A percentile compares a stretch with the other conserved stretches of the same genome.
These are phyloP conservation scores for Hyphochytrium catenoides DNA, from an alignment of 352 stramenopile genomes.

Conservation along the genomic window DNA sequence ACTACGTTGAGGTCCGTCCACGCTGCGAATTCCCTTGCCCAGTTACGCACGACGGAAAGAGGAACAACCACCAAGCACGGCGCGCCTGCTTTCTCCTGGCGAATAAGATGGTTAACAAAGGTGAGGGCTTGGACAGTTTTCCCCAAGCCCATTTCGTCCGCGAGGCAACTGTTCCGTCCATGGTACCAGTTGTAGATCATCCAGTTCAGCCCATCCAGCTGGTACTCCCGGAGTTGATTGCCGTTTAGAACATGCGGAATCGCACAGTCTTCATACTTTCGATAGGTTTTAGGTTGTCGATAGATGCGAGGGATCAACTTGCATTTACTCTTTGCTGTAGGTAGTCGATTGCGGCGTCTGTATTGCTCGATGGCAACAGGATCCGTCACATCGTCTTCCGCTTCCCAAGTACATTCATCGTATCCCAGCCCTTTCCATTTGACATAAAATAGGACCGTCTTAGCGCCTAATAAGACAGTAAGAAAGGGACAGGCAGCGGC, in stretches of 20 bases:
- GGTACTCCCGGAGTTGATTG: constrained; percentile 88
- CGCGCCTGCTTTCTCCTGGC: constrained; percentile 74
- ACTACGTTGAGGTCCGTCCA: constrained; percentile 97
- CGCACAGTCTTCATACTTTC: constrained; percentile 3
- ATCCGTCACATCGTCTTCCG: constrained; percentile 78
- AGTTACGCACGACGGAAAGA: constrained; percentile 91
- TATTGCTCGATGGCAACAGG: constrained; percentile 53
- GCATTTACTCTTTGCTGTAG: neutral
- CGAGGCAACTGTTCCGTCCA: constrained; percentile 89
- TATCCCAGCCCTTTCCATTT: constrained; percentile 97
- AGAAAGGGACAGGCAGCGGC: too few species aligned
- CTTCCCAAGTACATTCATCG: constrained; percentile 94
- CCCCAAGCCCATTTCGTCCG: constrained; percentile 95
- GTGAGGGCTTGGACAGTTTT: constrained; percentile 87
- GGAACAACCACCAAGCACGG: constrained; percentile 95
- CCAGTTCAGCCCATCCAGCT: constrained; percentile 98
- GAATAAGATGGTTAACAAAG: constrained; percentile 83
- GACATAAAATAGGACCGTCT: too few species aligned
- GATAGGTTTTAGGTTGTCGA: neutral
- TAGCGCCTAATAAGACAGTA: too few species aligned
- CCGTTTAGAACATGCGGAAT: constrained; percentile 13
- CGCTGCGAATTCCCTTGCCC: constrained; percentile 76
- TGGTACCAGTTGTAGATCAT: constrained; percentile 97
- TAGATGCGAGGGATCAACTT: neutral
- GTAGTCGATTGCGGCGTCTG: constrained; percentile 28